Conservation (phyloP, 257 asterid genomes). For the Capsicum baccatum region DNA sequence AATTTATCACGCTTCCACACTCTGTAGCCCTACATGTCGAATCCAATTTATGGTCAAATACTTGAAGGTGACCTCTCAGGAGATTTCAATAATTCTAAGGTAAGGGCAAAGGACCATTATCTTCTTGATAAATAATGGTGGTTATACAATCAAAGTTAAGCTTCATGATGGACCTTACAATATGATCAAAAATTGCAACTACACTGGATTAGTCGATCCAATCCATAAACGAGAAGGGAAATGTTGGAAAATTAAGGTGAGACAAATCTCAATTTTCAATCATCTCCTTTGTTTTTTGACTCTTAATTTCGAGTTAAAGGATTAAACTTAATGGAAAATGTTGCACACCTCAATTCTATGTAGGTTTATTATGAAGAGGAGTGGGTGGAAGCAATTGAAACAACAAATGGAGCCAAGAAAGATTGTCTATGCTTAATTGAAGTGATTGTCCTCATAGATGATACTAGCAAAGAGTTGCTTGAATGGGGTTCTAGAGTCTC, state of each 20-base stretch:
- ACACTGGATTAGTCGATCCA: conserved; percentile 75
- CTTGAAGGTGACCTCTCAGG: conserved; percentile 74
- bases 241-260: conserved; percentile 40
- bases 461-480: conserved; percentile 40
- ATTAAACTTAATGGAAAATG: neutral
- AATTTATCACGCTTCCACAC: no score
- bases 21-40: no score
- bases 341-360: no score
- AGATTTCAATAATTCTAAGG: conserved; percentile 72
- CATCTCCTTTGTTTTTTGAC: no score
- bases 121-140: conserved; percentile 81
- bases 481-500: conserved; percentile 40
- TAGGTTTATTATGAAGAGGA: conserved; percentile 36
- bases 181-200: conserved; percentile 90
- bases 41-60: neutral
- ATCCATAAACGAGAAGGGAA: conserved; percentile 34
- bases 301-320: no score
- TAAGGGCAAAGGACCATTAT: conserved; percentile 68
- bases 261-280: neutral
- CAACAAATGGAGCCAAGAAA: conserved; percentile 30
- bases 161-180: conserved; percentile 87
- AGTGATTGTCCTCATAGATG: conserved; percentile 35
- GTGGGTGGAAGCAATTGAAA: conserved; percentile 30
- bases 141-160: conserved; percentile 86
- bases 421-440: conserved; percentile 38